These are phyloP conservation scores for Thelonectria olida DNA, from an alignment of 2,329 filamentous ascomycete genomes.

Conservation along the genomic window DNA sequence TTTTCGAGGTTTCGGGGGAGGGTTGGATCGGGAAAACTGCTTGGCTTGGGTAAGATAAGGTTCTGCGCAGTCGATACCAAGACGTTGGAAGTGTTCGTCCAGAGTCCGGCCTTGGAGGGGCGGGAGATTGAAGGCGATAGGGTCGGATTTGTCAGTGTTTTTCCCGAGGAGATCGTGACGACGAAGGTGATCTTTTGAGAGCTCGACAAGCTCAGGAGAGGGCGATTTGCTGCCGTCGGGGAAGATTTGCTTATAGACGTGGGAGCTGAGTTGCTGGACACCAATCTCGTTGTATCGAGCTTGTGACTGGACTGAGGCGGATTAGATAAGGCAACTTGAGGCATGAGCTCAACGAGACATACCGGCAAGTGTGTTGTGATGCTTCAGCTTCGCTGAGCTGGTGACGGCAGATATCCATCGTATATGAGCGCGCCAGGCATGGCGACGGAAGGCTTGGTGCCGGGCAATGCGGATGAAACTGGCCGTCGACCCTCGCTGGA, in stretches of 20 bases:
- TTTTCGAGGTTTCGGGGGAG: constrained; percentile 69
- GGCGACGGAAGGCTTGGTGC: constrained; percentile 53
- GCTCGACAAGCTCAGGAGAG: constrained; percentile 76
- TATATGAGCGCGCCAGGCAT: constrained; percentile 47
- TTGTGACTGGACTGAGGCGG: constrained; percentile 55
- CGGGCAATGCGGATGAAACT: constrained; percentile 62
- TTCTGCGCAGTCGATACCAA: constrained; percentile 87
- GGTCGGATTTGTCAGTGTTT: constrained; percentile 78
- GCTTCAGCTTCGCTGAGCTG: constrained; percentile 30
- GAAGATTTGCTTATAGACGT: constrained; percentile 88
- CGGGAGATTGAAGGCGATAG: constrained; percentile 89
- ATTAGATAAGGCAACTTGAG: neutral
- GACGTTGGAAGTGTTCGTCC: constrained; percentile 92
- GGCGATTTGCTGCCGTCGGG: constrained; percentile 63
- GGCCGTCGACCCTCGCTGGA: constrained; percentile 53
- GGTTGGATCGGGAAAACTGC: constrained; percentile 71
- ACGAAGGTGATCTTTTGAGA: constrained; percentile 83
- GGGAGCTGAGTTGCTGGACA: constrained; percentile 88
- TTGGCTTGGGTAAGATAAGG: constrained; percentile 83
- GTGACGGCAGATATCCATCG: constrained; percentile 56
- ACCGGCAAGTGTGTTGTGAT: constrained; percentile 51
- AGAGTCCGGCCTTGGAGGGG: constrained; percentile 79
- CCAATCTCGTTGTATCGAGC: constrained; percentile 91
- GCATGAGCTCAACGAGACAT: constrained; percentile 32
- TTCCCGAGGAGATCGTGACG: constrained; percentile 91